Base-by-base conservation (phyloP, 345 rosid genomes). In the Cardiospermum halicacabum region DNA sequence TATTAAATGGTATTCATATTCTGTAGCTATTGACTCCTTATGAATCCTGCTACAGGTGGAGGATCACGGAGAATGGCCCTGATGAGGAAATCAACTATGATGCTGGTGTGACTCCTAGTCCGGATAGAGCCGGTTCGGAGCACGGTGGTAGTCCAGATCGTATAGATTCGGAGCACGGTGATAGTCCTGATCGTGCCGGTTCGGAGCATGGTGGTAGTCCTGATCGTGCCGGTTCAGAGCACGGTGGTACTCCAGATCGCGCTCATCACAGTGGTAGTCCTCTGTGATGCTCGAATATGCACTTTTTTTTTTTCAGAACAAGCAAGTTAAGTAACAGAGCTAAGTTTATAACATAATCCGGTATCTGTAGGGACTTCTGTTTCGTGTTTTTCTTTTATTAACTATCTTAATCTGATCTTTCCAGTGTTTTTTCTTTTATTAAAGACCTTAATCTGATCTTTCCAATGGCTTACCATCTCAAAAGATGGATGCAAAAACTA, bases 21-120 rank as follows among this genome's bases (percentile, higher is more conserved):
- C 11, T 12, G 49, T 4, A n/a, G n/a, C 19, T 22, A 25, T 31
- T 3, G 3, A 11, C 5, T 4, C 21, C 21, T 0, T 18, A 54
- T 21, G 25, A 34, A 22, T 28, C 37, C 12, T 51, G 49, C 15
- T 13, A 36, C 72, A 81, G 85, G 40, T 81, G 82, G 82, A 77
- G 76, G 71, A 78, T 78, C 18, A 31, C 59, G 25, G 82, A 70
- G 70, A 75, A 73, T 71, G 47, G n/a, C n/a, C n/a, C n/a, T 48
- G 7, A 12, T 0, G 71, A 68, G 37, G 78, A 73, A 51, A 58
- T 72, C 49, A 68, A 61, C 62, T 64, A 73, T 50, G 80, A 78
- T 31, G 63, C 31, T 25, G 76, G 47, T 31, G n/a, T n/a, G n/a
- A n/a, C n/a, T n/a, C 66, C 62, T 16, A 24, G 68, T 65, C 71